Conservation (phyloP, 176 grass and related monocot species). For the Paspalum vaginatum region DNA sequence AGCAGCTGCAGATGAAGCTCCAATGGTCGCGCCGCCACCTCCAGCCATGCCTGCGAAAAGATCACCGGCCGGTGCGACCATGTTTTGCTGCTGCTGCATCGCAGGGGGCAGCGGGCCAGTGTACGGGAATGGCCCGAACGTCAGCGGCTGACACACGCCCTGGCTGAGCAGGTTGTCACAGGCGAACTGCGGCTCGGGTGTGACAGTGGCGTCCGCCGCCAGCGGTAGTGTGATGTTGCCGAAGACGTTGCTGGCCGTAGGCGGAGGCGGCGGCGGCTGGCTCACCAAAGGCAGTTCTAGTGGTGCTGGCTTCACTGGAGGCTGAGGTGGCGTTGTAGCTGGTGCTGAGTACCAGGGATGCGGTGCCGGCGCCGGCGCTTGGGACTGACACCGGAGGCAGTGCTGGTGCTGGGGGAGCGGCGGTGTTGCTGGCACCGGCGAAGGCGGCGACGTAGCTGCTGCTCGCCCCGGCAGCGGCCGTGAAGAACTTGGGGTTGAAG, state of each 20-base stretch:
- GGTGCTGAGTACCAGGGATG: too few relatives aligned
- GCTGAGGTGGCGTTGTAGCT: too few relatives aligned
- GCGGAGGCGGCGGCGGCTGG: too few relatives aligned
- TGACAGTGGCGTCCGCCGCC: not conserved
- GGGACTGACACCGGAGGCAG: not conserved
- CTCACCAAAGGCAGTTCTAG: too few relatives aligned
- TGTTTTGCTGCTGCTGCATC: not conserved
- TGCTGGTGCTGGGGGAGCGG: not conserved
- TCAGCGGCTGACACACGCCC: not conserved
- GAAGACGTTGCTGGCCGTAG: too few relatives aligned
- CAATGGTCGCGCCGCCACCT: not conserved
- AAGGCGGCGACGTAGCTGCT: not conserved
- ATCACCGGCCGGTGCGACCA: not conserved
- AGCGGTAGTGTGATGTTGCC: not conserved
- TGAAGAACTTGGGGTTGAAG: not conserved
- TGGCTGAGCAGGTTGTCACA: not conserved
- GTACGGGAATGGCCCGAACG: slow-evolving; percentile 13
- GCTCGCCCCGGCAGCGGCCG: not conserved
- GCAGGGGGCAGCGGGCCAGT: not conserved
- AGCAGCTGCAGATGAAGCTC: not conserved
- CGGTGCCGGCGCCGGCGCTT: too few relatives aligned
- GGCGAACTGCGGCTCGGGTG: too few relatives aligned
- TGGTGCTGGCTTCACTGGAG: too few relatives aligned
- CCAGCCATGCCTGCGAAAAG: not conserved
- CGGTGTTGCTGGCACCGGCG: not conserved